These are phyloP conservation scores for Fragaria ananassa DNA, from an alignment of 306 rosid genomes.

Conservation along the genomic window DNA sequence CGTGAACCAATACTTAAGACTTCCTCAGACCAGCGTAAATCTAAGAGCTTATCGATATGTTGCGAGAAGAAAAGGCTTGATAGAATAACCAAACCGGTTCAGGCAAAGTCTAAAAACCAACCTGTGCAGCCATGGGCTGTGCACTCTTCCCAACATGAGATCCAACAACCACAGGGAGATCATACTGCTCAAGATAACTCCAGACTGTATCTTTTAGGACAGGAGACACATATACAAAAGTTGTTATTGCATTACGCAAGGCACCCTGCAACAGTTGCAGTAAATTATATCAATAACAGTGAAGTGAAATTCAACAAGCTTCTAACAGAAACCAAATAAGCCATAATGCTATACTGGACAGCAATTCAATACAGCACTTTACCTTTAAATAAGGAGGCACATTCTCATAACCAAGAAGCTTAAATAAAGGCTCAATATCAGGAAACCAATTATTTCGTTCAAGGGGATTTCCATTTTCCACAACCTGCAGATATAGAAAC, in stretches of 20 bases:
- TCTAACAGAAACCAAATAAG: conserved; percentile 25
- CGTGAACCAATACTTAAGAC: too few relatives aligned
- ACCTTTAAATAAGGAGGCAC: conserved; percentile 98
- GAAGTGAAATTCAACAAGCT: conserved; percentile 24
- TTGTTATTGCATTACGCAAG: conserved; percentile 75
- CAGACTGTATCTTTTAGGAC: conserved; percentile 72
- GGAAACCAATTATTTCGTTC: conserved; percentile 95
- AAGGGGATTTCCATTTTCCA: conserved; percentile 78
- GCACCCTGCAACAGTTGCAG: conserved; percentile 63
- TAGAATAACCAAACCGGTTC: not conserved
- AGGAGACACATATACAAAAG: conserved; percentile 75
- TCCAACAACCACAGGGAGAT: conserved; percentile 91
- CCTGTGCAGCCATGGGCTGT: conserved; percentile 68
- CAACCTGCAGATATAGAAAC: conserved; percentile 53
- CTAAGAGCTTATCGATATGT: not conserved
- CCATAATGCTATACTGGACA: conserved; percentile 18
- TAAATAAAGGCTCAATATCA: conserved; percentile 91
- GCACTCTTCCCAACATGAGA: conserved; percentile 59
- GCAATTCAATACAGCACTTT: conserved; percentile 21
- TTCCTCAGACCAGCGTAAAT: not conserved
- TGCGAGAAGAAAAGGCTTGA: not conserved
- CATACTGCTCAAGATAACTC: conserved; percentile 94
- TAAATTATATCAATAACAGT: conserved; percentile 24
- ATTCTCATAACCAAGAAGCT: conserved; percentile 93
- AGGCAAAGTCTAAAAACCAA: conserved; percentile 27